phyloP scores from a whole-genome alignment of 371 early-diverging fungal genomes.

The Fennellomyces sp. region DNA sequence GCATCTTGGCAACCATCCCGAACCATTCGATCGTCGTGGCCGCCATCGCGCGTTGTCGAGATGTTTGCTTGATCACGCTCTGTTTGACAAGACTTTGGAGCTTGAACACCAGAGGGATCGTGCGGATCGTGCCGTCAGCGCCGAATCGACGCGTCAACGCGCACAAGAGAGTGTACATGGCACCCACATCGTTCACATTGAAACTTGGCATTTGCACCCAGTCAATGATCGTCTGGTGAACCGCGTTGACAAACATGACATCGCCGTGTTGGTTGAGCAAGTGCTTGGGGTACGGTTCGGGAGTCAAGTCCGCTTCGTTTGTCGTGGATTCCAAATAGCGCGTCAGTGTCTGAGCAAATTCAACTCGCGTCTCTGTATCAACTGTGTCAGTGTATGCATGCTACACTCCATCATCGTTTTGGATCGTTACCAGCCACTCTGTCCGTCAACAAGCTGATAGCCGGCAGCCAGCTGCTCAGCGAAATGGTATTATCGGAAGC shows the following conservation, averaged over 20 bases:
- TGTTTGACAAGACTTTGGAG: slow-evolving; percentile 50
- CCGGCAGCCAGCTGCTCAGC: slow-evolving; percentile 42
- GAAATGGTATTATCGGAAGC: slow-evolving; percentile 12
- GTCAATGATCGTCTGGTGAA: slow-evolving; percentile 60
- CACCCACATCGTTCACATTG: slow-evolving; percentile 62
- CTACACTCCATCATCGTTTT: not conserved
- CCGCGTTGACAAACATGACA: slow-evolving; percentile 50
- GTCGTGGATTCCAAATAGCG: slow-evolving; percentile 39
- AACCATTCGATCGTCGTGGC: slow-evolving; percentile 62
- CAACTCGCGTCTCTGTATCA: slow-evolving; percentile 32
- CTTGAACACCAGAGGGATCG: slow-evolving; percentile 67
- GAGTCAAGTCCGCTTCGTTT: slow-evolving; percentile 25
- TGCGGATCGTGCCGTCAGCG: slow-evolving; percentile 63
- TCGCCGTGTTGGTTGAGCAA: slow-evolving; percentile 41
- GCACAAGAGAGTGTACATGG: slow-evolving; percentile 56
- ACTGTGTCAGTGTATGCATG: no score
- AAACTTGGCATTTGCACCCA: slow-evolving; percentile 53
- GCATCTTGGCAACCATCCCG: slow-evolving; percentile 37
- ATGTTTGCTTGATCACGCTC: slow-evolving; percentile 29
- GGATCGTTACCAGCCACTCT: slow-evolving; percentile 20
- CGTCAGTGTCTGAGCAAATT: slow-evolving; percentile 32
- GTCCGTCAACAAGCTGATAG: slow-evolving; percentile 38
- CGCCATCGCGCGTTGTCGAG: slow-evolving; percentile 60
- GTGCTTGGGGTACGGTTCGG: slow-evolving; percentile 34
- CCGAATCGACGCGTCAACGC: slow-evolving; percentile 57